These are phyloP conservation scores for Annulohypoxylon stygium DNA, from an alignment of 495 filamentous ascomycete species.

Conservation along the genomic window DNA sequence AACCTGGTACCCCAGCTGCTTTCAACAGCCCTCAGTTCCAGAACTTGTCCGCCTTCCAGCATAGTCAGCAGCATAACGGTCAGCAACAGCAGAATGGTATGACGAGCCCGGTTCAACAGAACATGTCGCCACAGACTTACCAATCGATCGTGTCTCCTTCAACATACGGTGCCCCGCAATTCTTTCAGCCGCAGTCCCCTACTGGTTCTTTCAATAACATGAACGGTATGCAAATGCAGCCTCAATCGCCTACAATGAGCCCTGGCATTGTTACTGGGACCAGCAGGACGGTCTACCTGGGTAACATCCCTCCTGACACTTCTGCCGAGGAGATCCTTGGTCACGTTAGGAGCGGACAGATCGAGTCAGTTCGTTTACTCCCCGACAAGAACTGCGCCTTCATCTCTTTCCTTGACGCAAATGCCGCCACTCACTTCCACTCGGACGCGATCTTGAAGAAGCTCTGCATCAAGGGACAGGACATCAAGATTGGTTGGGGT, in stretches of 20 bases:
- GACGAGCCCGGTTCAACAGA: conserved; percentile 65
- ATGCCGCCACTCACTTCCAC: conserved; percentile 98
- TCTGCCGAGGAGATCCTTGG: conserved; percentile 97
- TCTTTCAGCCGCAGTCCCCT: conserved; percentile 88
- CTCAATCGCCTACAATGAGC: conserved; percentile 76
- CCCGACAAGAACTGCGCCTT: conserved; percentile 99
- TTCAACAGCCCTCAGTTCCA: conserved; percentile 94
- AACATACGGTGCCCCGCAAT: conserved; percentile 77
- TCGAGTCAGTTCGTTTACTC: conserved; percentile 95
- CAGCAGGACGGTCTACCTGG: conserved; percentile 95
- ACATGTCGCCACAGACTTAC: conserved; percentile 79
- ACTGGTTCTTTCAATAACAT: conserved; percentile 78
- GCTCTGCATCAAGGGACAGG: conserved; percentile 95
- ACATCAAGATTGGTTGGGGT: conserved; percentile 99
- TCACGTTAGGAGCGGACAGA: conserved; percentile 96
- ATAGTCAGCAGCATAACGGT: conserved; percentile 71
- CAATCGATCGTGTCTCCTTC: conserved; percentile 83
- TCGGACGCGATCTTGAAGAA: conserved; percentile 99
- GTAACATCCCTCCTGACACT: conserved; percentile 98
- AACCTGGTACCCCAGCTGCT: conserved; percentile 89
- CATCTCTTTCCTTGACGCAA: conserved; percentile 97
- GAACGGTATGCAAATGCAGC: conserved; percentile 68
- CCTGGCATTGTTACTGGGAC: conserved; percentile 88
- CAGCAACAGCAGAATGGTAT: conserved; percentile 68
- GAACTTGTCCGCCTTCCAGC: conserved; percentile 81